These are phyloP conservation scores for Peniophora sp. DNA, from an alignment of 1,284 basidiomycete species.

Conservation along the genomic window DNA sequence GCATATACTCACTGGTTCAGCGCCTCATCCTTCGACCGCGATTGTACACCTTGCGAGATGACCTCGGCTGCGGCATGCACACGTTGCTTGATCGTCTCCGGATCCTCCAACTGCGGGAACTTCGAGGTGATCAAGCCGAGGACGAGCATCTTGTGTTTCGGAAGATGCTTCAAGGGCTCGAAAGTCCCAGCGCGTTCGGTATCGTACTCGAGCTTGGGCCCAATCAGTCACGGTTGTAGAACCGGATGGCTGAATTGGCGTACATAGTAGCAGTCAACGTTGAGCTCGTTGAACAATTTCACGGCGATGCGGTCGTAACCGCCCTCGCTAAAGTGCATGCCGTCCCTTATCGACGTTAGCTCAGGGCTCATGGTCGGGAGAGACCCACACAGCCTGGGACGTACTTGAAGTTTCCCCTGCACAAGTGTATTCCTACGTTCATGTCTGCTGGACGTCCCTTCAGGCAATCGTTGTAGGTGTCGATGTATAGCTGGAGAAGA, in stretches of 20 bases:
- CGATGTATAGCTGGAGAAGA: constrained; percentile 63
- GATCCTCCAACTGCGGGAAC: constrained; percentile 57
- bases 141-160: constrained; percentile 60
- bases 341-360: constrained; percentile 27
- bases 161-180: constrained; percentile 57
- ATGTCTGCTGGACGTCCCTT: constrained; percentile 55
- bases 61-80: constrained; percentile 58
- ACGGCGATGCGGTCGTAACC: constrained; percentile 69
- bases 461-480: constrained; percentile 62
- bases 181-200: constrained; percentile 68
- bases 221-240: constrained; percentile 4
- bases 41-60: constrained; percentile 43
- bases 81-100: constrained; percentile 47
- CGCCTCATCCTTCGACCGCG: constrained; percentile 45
- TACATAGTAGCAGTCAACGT: constrained; percentile 73
- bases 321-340: constrained; percentile 67
- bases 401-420: constrained; percentile 70
- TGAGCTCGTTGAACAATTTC: constrained; percentile 63
- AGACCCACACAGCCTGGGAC: background rate
- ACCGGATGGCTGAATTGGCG: constrained; percentile 12
- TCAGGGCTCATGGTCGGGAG: background rate
- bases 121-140: constrained; percentile 75
- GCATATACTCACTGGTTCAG: constrained; percentile 46
- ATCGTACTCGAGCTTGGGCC: constrained; percentile 70
- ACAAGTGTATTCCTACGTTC: constrained; percentile 66